Conservation (phyloP, 2,329 filamentous ascomycete species). For the Annulohypoxylon truncatum region DNA sequence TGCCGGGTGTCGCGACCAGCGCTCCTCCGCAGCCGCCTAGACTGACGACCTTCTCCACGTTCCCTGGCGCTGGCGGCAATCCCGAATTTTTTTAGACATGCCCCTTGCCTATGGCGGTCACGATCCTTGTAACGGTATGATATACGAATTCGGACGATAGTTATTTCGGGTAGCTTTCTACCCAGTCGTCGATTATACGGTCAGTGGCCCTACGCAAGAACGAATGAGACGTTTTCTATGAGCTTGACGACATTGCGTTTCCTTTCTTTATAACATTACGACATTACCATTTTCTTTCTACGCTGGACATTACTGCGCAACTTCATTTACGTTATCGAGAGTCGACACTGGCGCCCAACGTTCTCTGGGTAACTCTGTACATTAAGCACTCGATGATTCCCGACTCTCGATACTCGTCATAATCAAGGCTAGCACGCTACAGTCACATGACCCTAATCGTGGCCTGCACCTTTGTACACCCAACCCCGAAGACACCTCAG, state of each 20-base stretch:
- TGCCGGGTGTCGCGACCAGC: conserved; percentile 40
- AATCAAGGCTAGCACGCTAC: conserved; percentile 21
- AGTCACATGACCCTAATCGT: conserved; percentile 33
- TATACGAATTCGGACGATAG: conserved; percentile 47
- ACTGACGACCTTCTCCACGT: conserved; percentile 45
- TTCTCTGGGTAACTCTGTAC: conserved; percentile 48
- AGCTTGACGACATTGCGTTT: conserved; percentile 47
- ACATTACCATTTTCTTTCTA: conserved; percentile 36
- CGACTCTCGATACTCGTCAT: conserved; percentile 32
- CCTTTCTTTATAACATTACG: conserved; percentile 21
- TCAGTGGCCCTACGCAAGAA: conserved; percentile 46
- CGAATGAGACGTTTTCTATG: conserved; percentile 50
- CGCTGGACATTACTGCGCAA: conserved; percentile 30
- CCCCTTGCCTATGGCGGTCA: conserved; percentile 29
- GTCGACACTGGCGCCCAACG: conserved; percentile 39
- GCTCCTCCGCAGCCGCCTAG: conserved; percentile 49
- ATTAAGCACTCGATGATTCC: conserved; percentile 48
- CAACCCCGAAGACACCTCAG: conserved; percentile 43
- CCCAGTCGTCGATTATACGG: conserved; percentile 37
- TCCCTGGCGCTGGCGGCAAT: conserved; percentile 43
- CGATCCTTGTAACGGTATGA: conserved; percentile 49
- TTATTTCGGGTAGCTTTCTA: conserved; percentile 32
- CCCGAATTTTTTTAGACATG: conserved; percentile 49
- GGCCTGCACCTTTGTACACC: conserved; percentile 47
- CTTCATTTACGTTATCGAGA: conserved; percentile 40